Evolutionary conservation across 2,329 filamentous ascomycete genomes (phyloP).

Genomic region (Corniculantispora saksenae): DNA sequence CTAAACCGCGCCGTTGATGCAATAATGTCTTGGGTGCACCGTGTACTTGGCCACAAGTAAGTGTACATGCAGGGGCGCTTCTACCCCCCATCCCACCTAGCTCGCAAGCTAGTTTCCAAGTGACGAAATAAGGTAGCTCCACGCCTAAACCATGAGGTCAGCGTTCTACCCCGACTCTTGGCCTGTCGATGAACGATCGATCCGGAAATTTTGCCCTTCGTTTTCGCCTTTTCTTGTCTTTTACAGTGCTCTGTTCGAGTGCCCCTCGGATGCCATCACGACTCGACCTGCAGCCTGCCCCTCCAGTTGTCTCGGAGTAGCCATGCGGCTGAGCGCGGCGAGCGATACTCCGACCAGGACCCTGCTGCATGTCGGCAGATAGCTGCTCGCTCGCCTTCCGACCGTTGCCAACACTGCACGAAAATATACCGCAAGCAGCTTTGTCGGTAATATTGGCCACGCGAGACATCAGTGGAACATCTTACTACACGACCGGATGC

Average conservation of each 20-base stretch:
- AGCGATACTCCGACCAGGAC: background rate
- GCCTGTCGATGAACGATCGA: slow-evolving; percentile 5
- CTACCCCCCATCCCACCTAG: slow-evolving; percentile 2
- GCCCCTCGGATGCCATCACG: no score
- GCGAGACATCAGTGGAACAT: background rate
- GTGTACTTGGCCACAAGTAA: background rate
- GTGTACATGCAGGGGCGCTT: background rate
- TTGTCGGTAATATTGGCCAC: background rate
- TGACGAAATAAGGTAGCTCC: slow-evolving; percentile 2
- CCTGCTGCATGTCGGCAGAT: slow-evolving; percentile 10
- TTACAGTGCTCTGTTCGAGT: no score
- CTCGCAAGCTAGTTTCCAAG: background rate
- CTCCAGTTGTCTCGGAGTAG: slow-evolving; percentile 14
- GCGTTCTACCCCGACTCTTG: slow-evolving; percentile 7
- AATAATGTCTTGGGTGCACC: no score
- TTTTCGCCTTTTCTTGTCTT: no score
- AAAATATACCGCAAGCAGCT: background rate
- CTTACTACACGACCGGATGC: slow-evolving; percentile 8
- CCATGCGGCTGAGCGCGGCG: slow-evolving; percentile 4
- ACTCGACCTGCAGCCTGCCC: background rate
- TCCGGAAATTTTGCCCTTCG: background rate
- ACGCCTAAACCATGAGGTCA: background rate
- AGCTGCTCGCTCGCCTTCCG: background rate
- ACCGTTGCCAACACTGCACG: background rate
- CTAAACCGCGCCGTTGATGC: no score